A percentile compares a stretch with the other conserved stretches of the same genome.
These are phyloP conservation scores for Trichoderma asperelloides DNA, from an alignment of 495 filamentous ascomycete species.

Conservation along the genomic window DNA sequence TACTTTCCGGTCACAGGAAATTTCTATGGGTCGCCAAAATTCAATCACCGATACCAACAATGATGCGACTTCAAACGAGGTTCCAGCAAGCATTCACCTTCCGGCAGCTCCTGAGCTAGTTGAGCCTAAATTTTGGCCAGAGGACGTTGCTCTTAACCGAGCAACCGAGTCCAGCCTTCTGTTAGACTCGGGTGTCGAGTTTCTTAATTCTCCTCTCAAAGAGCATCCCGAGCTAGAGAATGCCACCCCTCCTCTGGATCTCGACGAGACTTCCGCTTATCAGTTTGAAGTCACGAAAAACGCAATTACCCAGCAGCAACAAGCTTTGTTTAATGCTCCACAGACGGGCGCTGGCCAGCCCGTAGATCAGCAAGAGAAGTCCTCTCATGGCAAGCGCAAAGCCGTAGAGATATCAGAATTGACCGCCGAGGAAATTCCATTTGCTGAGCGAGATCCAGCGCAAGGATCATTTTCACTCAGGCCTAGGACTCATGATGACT, in stretches of 20 bases:
- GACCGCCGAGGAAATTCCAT: neutral
- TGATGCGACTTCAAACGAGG: neutral
- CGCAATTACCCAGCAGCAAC: neutral
- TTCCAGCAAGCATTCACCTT: neutral
- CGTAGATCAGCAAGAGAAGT: neutral
- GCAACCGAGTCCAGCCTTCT: neutral
- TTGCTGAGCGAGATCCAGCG: neutral
- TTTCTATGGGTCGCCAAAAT: neutral
- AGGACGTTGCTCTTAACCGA: neutral
- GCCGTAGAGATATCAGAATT: neutral
- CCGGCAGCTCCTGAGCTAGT: neutral
- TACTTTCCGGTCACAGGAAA: neutral
- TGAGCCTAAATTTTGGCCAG: neutral
- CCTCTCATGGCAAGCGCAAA: neutral
- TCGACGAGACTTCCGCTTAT: slow-evolving; percentile 34
- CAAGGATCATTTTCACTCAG: neutral
- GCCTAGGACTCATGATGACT: neutral
- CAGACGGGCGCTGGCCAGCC: neutral
- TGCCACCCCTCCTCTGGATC: slow-evolving; percentile 16
- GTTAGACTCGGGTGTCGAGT: slow-evolving; percentile 16
- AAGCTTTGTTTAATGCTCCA: neutral
- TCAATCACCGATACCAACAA: neutral
- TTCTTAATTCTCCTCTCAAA: slow-evolving; percentile 20
- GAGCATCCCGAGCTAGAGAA: slow-evolving; percentile 12
- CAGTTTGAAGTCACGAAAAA: slow-evolving; percentile 2